Evolutionary conservation across 108 stramenopile species (phyloP).

Genomic region (Cyclotella cryptica): DNA sequence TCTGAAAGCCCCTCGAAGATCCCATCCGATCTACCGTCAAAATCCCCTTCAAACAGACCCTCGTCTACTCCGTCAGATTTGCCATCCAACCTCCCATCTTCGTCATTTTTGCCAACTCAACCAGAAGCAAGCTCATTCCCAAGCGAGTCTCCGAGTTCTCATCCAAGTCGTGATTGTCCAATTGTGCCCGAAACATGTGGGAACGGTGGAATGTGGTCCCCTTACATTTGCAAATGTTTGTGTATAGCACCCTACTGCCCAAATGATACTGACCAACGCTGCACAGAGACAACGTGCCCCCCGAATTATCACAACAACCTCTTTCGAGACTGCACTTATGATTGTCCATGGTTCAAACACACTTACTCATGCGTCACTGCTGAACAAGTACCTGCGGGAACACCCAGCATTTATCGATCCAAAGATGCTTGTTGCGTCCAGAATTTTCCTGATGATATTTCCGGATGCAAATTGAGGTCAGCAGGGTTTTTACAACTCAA

Average conservation of each 20-base stretch:
- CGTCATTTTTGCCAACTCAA: background rate
- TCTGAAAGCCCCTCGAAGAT: background rate
- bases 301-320: conserved; percentile 9
- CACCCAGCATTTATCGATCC: background rate
- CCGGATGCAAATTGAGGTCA: conserved; percentile 2
- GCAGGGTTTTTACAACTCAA: conserved; percentile 9
- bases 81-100: background rate
- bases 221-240: conserved; percentile 20
- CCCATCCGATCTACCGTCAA: background rate
- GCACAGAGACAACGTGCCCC: background rate
- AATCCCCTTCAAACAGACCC: background rate
- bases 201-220: conserved; percentile 14
- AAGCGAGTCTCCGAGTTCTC: conserved; percentile 3
- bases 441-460: conserved; percentile 7
- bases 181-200: conserved; percentile 12
- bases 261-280: background rate
- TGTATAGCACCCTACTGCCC: conserved; percentile 19
- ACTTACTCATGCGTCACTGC: conserved; percentile 1
- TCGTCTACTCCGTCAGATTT: background rate
- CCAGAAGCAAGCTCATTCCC: background rate
- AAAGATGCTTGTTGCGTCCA: conserved; percentile 2
- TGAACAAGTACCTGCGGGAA: conserved; percentile 1
- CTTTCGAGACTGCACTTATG: conserved; percentile 14
- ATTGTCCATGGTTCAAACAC: conserved; percentile 25
- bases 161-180: conserved; percentile 23